Percentiles rank a stretch among this genome's conserved stretches.
Conservation (phyloP, 352 stramenopile genomes). For the Detonula confervacea region DNA sequence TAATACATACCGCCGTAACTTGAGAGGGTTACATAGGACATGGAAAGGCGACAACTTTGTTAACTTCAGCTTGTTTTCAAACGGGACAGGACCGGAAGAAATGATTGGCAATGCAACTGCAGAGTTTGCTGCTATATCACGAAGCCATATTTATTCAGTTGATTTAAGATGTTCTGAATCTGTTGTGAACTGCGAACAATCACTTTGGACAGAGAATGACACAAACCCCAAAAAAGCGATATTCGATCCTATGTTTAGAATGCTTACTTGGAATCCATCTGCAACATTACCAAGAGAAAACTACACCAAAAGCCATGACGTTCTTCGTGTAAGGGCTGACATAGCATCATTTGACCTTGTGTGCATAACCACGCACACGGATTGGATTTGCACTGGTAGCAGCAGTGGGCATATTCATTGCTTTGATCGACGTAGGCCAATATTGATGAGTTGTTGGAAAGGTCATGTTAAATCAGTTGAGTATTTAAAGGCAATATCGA, state of each 20-base stretch:
- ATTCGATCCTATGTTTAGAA: constrained; percentile 34
- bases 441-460: constrained; percentile 46
- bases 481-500: constrained; percentile 44
- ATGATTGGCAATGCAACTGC: constrained; percentile 10
- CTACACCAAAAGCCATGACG: background rate
- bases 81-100: constrained; percentile 18
- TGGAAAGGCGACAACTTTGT: constrained; percentile 26
- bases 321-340: background rate
- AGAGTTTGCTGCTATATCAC: constrained; percentile 39
- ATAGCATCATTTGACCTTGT: constrained; percentile 42
- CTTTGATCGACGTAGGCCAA: constrained; percentile 37
- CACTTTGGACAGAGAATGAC: background rate
- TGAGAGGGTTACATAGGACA: background rate
- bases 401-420: constrained; percentile 49
- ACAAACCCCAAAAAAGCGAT: background rate
- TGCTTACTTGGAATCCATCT: constrained; percentile 35
- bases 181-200: constrained; percentile 1
- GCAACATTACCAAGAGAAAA: constrained; percentile 15
- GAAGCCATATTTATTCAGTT: constrained; percentile 38
- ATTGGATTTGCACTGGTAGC: constrained; percentile 48
- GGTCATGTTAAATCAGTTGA: constrained; percentile 41
- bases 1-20: constrained; percentile 21
- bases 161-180: constrained; percentile 32
- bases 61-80: constrained; percentile 23
- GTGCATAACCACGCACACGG: constrained; percentile 33